Base-by-base conservation (phyloP, 768 basidiomycete species). In the Pulveroboletus sp. region DNA sequence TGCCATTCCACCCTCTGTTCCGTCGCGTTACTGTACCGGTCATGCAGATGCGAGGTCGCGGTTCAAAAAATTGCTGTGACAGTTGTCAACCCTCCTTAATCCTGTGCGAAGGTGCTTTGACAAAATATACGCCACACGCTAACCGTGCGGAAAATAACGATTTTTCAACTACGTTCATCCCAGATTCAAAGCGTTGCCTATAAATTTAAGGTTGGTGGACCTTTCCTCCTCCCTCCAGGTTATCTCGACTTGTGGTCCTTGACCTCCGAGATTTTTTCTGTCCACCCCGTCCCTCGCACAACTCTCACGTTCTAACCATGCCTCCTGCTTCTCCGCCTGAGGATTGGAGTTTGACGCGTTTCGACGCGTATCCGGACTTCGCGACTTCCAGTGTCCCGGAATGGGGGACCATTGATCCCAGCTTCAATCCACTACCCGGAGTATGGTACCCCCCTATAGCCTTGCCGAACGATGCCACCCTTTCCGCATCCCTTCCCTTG, bases 101-200 rank as follows among this genome's bases (percentile, higher is more conserved):
- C 40, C 24, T 5, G 6, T 18, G 17, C 8, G 33, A 21, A 6
- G 30, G 18, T 18, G 52, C 53, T 54, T 55, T 55, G 39, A 33
- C 39, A 14, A 17, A n/a, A 11, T 5, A 8, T 24, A 24, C 2
- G 21, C 21, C 17, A 6, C 10, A 12, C 28, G 24, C 24, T 35
- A 30, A 24, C 2, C 3, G 21, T 26, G 9, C 7, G 27, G 28
- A 31, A 30, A 21, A 46, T 36, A 17, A 9, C 5, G 33, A 11
- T 39, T 39, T 28, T 55, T 31, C 31, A 18, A 39, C 11, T 18
- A 15, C 26, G 21, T 39, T 36, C 9, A 27, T 26, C 15, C 10
- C 43, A 26, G 31, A 39, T 27, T 32, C 12, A n/a, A 46, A 35
- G 24, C 15, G 4, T n/a, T 17, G 5, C 11, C 5, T 42, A 48